Conservation (phyloP, 305 asterid species). For the Striga hermonthica region DNA sequence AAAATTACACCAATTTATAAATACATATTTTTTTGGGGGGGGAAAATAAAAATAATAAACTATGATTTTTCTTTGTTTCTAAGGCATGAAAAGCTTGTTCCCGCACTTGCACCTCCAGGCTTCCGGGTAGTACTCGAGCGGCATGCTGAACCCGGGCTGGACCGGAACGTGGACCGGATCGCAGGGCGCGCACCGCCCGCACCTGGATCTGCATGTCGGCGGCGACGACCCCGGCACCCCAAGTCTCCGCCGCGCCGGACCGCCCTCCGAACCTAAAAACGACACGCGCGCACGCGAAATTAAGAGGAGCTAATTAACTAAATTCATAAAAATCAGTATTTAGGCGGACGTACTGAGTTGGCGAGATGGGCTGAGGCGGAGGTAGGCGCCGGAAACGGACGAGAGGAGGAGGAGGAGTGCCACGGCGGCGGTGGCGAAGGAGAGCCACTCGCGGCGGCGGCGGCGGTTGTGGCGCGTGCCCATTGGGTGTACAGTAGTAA, state of each 20-base stretch:
- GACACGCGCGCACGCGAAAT: background rate
- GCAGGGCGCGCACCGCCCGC: conserved; percentile 64
- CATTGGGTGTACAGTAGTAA: conserved; percentile 31
- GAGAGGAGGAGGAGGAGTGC: conserved; percentile 46
- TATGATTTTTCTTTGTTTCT: background rate
- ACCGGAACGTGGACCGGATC: conserved; percentile 63
- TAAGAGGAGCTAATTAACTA: background rate
- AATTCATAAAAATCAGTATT: background rate
- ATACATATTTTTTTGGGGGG: background rate
- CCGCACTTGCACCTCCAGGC: conserved; percentile 87
- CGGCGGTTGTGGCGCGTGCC: conserved; percentile 35
- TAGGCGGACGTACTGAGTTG: conserved; percentile 42
- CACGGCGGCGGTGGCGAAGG: conserved; percentile 35
- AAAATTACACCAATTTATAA: conserved; percentile 8
- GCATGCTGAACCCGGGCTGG: conserved; percentile 57
- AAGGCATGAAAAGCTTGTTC: conserved; percentile 62
- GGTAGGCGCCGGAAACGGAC: conserved; percentile 36
- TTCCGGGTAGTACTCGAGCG: conserved; percentile 76
- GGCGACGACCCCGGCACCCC: conserved; percentile 71
- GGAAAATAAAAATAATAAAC: background rate
- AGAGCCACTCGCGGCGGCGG: conserved; percentile 29
- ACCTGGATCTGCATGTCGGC: conserved; percentile 80
- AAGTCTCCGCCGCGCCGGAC: conserved; percentile 41
- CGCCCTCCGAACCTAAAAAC: conserved; percentile 34
- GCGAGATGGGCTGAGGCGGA: conserved; percentile 34